Evolutionary conservation across 2,329 filamentous ascomycete genomes (phyloP).

Genomic region (Aspergillus flavus): DNA sequence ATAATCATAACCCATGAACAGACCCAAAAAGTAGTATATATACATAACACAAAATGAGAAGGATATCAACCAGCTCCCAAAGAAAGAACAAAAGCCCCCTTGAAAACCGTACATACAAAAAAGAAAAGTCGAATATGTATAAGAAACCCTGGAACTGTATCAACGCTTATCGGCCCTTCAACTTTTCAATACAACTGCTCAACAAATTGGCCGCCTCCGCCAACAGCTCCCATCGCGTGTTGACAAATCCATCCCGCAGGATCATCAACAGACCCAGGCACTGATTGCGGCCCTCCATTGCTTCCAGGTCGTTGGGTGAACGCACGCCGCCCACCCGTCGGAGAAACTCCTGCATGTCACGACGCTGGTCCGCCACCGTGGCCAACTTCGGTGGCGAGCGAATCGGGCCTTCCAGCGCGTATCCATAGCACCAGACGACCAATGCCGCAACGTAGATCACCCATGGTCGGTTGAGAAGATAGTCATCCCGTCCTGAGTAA

Average conservation of each 20-base stretch:
- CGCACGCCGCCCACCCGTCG: slow-evolving; percentile 69
- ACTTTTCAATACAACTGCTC: slow-evolving; percentile 74
- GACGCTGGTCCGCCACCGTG: slow-evolving; percentile 67
- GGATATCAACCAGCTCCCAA: slow-evolving; percentile 6
- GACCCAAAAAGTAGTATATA: background rate
- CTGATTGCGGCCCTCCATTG: slow-evolving; percentile 74
- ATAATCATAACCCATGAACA: slow-evolving; percentile 4
- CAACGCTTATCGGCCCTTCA: slow-evolving; percentile 33
- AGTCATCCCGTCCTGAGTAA: slow-evolving; percentile 86
- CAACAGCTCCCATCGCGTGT: slow-evolving; percentile 87
- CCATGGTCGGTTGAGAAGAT: slow-evolving; percentile 89
- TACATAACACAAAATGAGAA: slow-evolving; percentile 9
- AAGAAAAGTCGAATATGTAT: background rate
- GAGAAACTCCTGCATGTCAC: slow-evolving; percentile 80
- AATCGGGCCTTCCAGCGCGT: slow-evolving; percentile 80
- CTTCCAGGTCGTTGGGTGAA: slow-evolving; percentile 75
- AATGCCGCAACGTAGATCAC: slow-evolving; percentile 90
- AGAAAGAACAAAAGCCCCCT: background rate
- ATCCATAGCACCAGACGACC: slow-evolving; percentile 95
- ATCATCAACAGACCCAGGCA: slow-evolving; percentile 82
- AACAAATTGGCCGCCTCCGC: slow-evolving; percentile 82
- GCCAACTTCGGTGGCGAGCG: slow-evolving; percentile 53
- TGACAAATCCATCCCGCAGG: slow-evolving; percentile 77
- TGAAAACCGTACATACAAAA: background rate
- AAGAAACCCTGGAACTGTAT: background rate